Base-by-base conservation (phyloP, 176 grass and related monocot genomes). In the Oryza brachyantha region DNA sequence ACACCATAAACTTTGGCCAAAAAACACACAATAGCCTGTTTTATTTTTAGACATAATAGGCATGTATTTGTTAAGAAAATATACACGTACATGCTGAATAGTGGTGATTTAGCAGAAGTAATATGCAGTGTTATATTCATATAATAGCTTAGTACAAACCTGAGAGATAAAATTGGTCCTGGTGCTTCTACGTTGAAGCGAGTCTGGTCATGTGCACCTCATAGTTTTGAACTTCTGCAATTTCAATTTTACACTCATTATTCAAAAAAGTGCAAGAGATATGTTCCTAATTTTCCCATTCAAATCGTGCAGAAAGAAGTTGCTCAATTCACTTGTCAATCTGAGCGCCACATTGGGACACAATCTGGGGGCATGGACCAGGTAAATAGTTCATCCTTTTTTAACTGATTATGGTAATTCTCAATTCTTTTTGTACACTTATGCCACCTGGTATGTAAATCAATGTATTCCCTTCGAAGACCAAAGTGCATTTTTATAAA, bases 291-390 rank as follows among this genome's bases (percentile, higher is more conserved):
- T 48, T 76, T 68, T 45, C 61, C 38, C 24, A 31, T 66, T 90
- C 2, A 70, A 76, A 88, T 77, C 70, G 29, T 87, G 63, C 83
- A 98, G 96, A 98, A 98, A 98, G 96, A 98, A 87, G 85, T 94
- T 85, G 96, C 96, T 78, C 92, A 95, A 73, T 93, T 98, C 72
- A 90, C 96, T 0, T 98, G 96, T 71, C 75, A 92, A 29, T 98
- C 90, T 81, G 96, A 98, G 72, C 90, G 84, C 16, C 88, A 95
- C 64, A 94, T 98, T 54, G 96, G 96, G 66, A 98, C 90, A 61
- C 92, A 95, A 68, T 98, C 96, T 14, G 96, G 96, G 43, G 92
- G 96, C 31, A 98, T 98, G 96, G 96, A 98, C 74, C 96, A 98
- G 96, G 96, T 98, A 86, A 83, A 55, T 48, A 29, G 48, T 21